Conservation (phyloP, 2,329 filamentous ascomycete species). For the Cladophialophora bantiana region DNA sequence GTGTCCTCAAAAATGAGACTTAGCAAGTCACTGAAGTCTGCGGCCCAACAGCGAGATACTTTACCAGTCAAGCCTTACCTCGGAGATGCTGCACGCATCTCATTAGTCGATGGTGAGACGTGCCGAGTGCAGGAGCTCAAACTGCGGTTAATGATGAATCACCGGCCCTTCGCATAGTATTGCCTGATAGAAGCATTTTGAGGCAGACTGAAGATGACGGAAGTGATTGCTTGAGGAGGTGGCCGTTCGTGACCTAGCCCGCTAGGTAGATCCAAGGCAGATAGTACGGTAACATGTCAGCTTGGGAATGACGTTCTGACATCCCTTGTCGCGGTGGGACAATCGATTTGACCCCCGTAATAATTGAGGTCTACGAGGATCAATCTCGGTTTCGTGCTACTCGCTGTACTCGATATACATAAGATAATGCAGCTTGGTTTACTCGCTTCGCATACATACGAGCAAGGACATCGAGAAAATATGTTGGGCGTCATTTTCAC, state of each 20-base stretch:
- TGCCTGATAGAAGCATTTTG: not conserved
- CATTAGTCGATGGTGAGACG: not conserved
- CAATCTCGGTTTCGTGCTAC: not conserved
- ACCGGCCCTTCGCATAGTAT: not conserved
- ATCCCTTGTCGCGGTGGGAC: not conserved
- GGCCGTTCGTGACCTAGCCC: not conserved
- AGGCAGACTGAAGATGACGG: not conserved
- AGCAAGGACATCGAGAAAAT: not conserved
- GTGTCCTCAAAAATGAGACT: not conserved
- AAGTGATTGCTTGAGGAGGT: not conserved
- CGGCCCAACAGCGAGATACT: not conserved
- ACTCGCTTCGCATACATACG: not conserved
- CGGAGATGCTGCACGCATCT: not conserved
- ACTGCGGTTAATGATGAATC: not conserved
- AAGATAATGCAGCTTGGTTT: not conserved
- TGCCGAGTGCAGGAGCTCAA: not conserved
- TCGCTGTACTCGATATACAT: not conserved
- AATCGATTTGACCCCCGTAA: not conserved
- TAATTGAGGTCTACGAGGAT: not conserved
- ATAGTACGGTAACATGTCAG: not conserved
- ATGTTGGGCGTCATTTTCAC: not conserved
- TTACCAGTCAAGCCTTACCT: conserved; percentile 4
- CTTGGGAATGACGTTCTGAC: not conserved
- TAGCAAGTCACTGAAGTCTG: not conserved
- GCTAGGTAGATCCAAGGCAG: not conserved